Base-by-base conservation (phyloP, 2,329 filamentous ascomycete genomes). In the Neopestalotiopsis sp. region DNA sequence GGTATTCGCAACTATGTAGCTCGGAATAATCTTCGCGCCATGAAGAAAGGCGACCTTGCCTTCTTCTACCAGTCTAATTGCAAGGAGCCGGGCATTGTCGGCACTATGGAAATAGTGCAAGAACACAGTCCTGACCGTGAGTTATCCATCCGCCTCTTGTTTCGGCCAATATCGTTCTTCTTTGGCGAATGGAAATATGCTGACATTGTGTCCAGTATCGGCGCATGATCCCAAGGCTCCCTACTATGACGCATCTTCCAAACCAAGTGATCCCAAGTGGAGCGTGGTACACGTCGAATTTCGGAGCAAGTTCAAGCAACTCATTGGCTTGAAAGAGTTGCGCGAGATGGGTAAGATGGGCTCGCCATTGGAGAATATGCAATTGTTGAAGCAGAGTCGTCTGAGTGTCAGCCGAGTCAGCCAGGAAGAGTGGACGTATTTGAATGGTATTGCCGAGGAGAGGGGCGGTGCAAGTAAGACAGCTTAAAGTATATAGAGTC, bases 21-120 rank as follows among this genome's bases (percentile, higher is more conserved):
- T 6, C 90, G 94, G 32, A 98, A 98, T 76, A 94, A 98, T 78
- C 91, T 99, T 82, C 89, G 93, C 38, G 89, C 90, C 9, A 99
- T 99, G 96, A 94, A 93, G 75, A 90, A 91, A 68, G 95, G 95
- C 65, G 96, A 99, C 77, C 86, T 95, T 40, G 95, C 94, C 32
- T 98, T 99, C 83, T 98, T 99, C 83, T 98, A 98, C 78, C 95
- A 98, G 81, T 97, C 93, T 61, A 97, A 96, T 76, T 96, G 93
- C 81, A 97, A 97, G 78, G 88, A 91, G 30, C 94, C 95, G 0
- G 95, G 93, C 2, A 94, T 98, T 62, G 94, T 91, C 1, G 95
- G 95, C 1, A 89, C 91, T 20, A 95, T 97, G 92, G 92, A 96
- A 76, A 92, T 99, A 71, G 94, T 97, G 17, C 87, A 89, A 72